Percentiles rank a stretch among this genome's conserved stretches.
Conservation (phyloP, 2,329 filamentous ascomycete genomes). For the Xylaria sp. region DNA sequence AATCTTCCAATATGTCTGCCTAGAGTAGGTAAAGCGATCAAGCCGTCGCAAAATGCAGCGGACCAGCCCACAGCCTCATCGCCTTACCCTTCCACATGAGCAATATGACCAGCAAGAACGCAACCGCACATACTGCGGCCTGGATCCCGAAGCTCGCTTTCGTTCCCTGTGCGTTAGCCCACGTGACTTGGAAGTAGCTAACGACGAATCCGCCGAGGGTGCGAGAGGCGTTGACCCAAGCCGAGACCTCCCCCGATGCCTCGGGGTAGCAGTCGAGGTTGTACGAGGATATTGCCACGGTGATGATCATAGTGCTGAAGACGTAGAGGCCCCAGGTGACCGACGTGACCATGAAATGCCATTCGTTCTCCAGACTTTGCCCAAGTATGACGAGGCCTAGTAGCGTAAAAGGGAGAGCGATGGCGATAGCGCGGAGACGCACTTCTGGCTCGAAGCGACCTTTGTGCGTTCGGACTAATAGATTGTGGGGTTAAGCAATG, state of each 20-base stretch:
- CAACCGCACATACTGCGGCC: constrained; percentile 54
- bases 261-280: constrained; percentile 66
- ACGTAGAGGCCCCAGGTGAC: constrained; percentile 65
- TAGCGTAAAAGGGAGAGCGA: constrained; percentile 61
- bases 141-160: constrained; percentile 60
- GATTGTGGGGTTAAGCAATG: not conserved
- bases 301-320: constrained; percentile 66
- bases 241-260: constrained; percentile 64
- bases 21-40: constrained; percentile 14
- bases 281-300: constrained; percentile 64
- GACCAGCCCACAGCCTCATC: constrained; percentile 52
- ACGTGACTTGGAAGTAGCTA: constrained; percentile 64
- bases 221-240: constrained; percentile 63
- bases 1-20: not conserved
- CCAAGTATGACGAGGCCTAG: constrained; percentile 64
- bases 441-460: constrained; percentile 69
- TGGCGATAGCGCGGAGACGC: constrained; percentile 60
- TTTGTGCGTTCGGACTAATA: constrained; percentile 53
- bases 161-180: constrained; percentile 58
- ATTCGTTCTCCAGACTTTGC: constrained; percentile 60
- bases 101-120: constrained; percentile 52
- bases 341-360: constrained; percentile 63
- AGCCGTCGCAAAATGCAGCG: constrained; percentile 50
- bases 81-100: constrained; percentile 54
- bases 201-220: constrained; percentile 63